Evolutionary conservation across 2,329 filamentous ascomycete genomes (phyloP), one percentile per base, ranked within the genome.

Genomic region (Mariannaea sp.): DNA sequence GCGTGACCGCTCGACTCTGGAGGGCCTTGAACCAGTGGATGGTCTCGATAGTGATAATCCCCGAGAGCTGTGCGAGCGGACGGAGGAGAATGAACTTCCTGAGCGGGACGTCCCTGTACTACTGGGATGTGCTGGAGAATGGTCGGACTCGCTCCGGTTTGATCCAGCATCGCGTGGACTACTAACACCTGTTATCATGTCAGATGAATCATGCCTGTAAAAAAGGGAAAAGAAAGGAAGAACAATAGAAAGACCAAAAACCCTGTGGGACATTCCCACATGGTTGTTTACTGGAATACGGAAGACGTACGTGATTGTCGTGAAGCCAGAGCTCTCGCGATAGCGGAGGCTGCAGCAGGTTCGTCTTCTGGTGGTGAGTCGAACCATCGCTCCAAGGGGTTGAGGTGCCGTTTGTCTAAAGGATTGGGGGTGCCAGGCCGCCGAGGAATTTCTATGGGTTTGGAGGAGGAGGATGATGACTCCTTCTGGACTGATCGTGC

Each of bases 281-380:
- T n/a, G 12, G 3, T 14, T 9, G 7, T 2, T 7, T 24, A 3
- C 7, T 50, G 73, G 73, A 14, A 75, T 29, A 74, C 5, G 75
- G 68, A 5, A 12, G 19, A 33, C 40, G 41, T 33, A 62, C 53
- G 45, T 3, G 53, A 55, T 2, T 48, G 35, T 4, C 56, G 40
- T 1, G 60, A 65, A 8, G 63, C 63, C 24, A 71, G 51, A 1
- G 69, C 69, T 1, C 59, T 44, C 3, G 69, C 67, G 29, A 72
- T 72, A 7, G 63, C 68, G 8, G 65, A 60, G 1, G 69, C 62
- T 3, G 61, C 48, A 7, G 69, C 69, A 2, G 65, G 64, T 56
- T 75, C 64, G 60, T 73, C 51, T 56, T 71, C 51, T 13, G 72
- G 59, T 6, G 68, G 69, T 0, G 70, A 72, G 16, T 70, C 66